Evolutionary conservation across 75 land plant species (phyloP).

Genomic region (Selaginella moellendorffii): DNA sequence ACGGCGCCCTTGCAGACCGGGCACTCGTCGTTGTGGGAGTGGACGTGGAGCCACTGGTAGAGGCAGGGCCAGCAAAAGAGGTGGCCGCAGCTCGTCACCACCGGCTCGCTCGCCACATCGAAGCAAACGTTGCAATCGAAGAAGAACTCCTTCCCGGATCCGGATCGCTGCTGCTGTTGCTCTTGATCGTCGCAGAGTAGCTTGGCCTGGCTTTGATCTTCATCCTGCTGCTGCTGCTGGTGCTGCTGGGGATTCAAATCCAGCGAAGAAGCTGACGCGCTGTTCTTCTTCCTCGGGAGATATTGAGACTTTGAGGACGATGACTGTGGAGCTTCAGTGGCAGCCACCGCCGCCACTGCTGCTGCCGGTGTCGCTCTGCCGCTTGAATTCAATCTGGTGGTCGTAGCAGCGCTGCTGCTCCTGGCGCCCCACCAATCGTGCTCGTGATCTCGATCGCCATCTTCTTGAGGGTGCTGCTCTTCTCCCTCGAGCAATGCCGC

Average conservation of each 20-base stretch:
- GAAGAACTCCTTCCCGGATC: neutral
- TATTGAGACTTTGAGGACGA: neutral
- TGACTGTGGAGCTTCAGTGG: neutral
- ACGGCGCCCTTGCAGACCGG: slow-evolving; percentile 83
- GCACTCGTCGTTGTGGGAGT: slow-evolving; percentile 53
- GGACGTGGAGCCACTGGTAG: slow-evolving; percentile 60
- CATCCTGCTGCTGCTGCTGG: neutral
- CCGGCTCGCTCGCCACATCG: slow-evolving; percentile 62
- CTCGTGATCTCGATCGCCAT: neutral
- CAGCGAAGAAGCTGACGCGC: neutral
- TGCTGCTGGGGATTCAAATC: neutral
- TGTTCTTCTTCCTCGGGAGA: neutral
- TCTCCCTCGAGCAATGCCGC: neutral
- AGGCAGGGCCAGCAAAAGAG: slow-evolving; percentile 88
- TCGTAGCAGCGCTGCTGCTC: neutral
- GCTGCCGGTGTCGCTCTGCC: neutral
- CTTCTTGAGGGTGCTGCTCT: no score
- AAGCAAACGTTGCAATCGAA: slow-evolving; percentile 85
- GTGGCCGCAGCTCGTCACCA: slow-evolving; percentile 78
- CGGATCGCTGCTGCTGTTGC: neutral
- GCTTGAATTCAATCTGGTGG: neutral
- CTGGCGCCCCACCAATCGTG: neutral
- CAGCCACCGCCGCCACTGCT: neutral
- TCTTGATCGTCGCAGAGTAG: neutral
- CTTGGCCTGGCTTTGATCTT: neutral